Conservation (phyloP, 2,329 filamentous ascomycete genomes). For the Teratosphaeria zuluensis region DNA sequence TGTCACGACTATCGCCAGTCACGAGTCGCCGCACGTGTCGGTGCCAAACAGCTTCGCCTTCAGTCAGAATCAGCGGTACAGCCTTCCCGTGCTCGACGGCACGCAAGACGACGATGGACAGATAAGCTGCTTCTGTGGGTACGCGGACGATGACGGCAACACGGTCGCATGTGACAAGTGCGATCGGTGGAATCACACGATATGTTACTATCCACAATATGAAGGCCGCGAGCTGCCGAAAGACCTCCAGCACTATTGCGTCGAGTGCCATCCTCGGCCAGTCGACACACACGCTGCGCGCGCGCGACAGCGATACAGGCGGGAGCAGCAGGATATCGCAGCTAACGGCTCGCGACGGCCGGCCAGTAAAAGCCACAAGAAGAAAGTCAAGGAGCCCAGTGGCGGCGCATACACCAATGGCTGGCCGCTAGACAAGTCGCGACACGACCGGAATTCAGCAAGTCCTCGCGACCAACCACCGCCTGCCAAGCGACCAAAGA, state of each 20-base stretch:
- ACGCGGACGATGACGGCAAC: constrained; percentile 88
- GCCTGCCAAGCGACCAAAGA: constrained; percentile 69
- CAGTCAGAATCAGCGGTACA: constrained; percentile 13
- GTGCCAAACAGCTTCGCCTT: constrained; percentile 17
- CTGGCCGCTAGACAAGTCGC: constrained; percentile 47
- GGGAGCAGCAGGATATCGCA: constrained; percentile 42
- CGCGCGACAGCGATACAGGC: constrained; percentile 28
- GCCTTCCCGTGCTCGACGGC: constrained; percentile 10
- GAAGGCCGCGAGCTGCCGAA: constrained; percentile 53
- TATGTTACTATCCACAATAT: constrained; percentile 80
- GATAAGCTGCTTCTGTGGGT: constrained; percentile 96
- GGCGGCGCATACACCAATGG: constrained; percentile 55
- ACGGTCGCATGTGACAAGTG: constrained; percentile 95
- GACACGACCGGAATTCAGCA: constrained; percentile 45
- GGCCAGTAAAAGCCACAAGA: constrained; percentile 74
- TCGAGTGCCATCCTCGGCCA: constrained; percentile 71
- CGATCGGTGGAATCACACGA: constrained; percentile 96
- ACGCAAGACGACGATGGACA: constrained; percentile 73
- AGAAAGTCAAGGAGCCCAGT: constrained; percentile 62
- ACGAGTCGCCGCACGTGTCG: constrained; percentile 15
- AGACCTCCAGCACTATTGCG: constrained; percentile 64
- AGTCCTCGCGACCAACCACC: constrained; percentile 45
- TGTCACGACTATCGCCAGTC: constrained; percentile 23
- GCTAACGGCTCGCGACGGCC: constrained; percentile 54
- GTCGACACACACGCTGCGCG: constrained; percentile 67